Conservation (phyloP, 352 stramenopile genomes). For the Pythium apleroticum region DNA sequence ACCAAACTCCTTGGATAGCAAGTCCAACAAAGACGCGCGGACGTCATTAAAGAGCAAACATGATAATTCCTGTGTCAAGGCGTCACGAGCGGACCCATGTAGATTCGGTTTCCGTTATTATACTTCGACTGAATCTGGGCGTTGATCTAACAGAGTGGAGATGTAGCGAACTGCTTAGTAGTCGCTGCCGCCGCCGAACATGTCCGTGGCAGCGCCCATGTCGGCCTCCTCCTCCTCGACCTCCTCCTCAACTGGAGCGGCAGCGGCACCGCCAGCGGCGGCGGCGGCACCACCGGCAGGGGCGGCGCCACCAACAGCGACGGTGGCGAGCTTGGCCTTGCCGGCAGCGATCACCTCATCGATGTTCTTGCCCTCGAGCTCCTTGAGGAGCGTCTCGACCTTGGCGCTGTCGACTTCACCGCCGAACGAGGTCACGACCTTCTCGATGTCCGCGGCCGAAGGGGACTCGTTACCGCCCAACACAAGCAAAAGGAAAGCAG, state of each 20-base stretch:
- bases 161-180: constrained; percentile 50
- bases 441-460: constrained; percentile 76
- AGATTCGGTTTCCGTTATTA: constrained; percentile 28
- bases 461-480: constrained; percentile 81
- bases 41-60: constrained; percentile 1
- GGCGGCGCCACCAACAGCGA: constrained; percentile 67
- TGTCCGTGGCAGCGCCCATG: constrained; percentile 87
- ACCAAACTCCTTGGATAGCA: constrained; percentile 61
- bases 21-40: constrained; percentile 9
- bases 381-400: constrained; percentile 81
- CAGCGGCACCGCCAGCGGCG: constrained; percentile 37
- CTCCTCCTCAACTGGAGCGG: constrained; percentile 45
- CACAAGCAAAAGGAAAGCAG: constrained; percentile 89
- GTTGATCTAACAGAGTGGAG: constrained; percentile 23
- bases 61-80: constrained; percentile 23
- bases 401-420: constrained; percentile 78
- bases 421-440: constrained; percentile 82
- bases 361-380: constrained; percentile 89
- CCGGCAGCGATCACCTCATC: constrained; percentile 83
- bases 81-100: constrained; percentile 30
- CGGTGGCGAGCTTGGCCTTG: constrained; percentile 82
- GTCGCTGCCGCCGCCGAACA: constrained; percentile 72
- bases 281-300: constrained; percentile 37
- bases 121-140: constrained; percentile 19
- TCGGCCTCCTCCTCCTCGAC: constrained; percentile 80